Evolutionary conservation across 2,329 filamentous ascomycete species (phyloP).

Genomic region (Juglanconis juglandina): DNA sequence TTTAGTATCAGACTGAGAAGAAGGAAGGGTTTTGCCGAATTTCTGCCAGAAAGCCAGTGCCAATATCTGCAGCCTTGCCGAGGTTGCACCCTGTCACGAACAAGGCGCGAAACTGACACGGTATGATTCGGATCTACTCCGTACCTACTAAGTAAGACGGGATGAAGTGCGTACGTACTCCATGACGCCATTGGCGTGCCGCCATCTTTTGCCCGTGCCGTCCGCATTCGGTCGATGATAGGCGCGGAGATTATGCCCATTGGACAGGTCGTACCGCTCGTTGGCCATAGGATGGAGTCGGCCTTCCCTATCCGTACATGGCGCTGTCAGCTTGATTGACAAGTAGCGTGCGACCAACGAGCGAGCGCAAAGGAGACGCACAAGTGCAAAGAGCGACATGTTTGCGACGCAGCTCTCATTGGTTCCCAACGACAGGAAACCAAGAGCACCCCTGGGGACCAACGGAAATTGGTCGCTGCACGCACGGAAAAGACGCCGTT

Average conservation of each 20-base stretch:
- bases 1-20: neutral
- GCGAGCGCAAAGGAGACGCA: neutral
- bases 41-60: neutral
- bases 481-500: neutral
- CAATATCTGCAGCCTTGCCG: neutral
- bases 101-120: slow-evolving; percentile 10
- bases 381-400: neutral
- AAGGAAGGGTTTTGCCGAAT: neutral
- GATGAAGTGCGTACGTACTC: neutral
- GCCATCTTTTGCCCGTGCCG: neutral
- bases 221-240: neutral
- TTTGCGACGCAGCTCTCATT: slow-evolving; percentile 8
- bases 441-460: neutral
- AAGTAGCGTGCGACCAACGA: neutral
- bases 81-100: slow-evolving; percentile 2
- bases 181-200: slow-evolving; percentile 8
- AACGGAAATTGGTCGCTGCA: slow-evolving; percentile 11
- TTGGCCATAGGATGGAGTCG: neutral
- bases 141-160: neutral
- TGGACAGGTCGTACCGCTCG: slow-evolving; percentile 1
- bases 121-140: neutral
- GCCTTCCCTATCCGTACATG: neutral
- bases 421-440: neutral
- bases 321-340: neutral
- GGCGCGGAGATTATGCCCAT: neutral